These are phyloP conservation scores for Yarrowia bubula DNA, from an alignment of 805 yeast species.

Conservation along the genomic window DNA sequence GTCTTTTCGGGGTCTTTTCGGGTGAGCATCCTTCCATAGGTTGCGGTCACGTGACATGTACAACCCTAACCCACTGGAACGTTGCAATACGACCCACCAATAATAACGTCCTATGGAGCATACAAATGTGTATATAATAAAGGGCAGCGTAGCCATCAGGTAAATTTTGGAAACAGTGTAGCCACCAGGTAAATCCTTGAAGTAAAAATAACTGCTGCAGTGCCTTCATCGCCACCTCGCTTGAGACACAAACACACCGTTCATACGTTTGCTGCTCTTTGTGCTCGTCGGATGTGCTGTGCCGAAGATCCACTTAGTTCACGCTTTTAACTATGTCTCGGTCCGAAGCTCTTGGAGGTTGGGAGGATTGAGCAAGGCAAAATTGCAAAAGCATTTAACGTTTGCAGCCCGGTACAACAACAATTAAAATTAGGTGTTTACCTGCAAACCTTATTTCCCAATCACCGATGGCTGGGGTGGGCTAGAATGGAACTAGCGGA, in stretches of 20 bases:
- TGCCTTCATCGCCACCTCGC: too few species aligned
- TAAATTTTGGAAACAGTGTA: too few species aligned
- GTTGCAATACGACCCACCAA: background rate
- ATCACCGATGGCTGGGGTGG: conserved; percentile 12
- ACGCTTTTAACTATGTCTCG: background rate
- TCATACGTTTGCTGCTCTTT: background rate
- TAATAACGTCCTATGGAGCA: too few species aligned
- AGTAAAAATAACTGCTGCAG: too few species aligned
- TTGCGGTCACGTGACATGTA: background rate
- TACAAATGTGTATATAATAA: background rate
- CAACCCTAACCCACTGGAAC: background rate
- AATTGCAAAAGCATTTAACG: background rate
- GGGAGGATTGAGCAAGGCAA: background rate
- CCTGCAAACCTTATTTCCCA: background rate
- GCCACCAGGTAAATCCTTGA: too few species aligned
- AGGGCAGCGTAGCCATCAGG: too few species aligned
- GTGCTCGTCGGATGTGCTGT: background rate
- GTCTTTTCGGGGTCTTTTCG: conserved; percentile 3
- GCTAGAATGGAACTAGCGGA: conserved; percentile 17
- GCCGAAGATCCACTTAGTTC: conserved; percentile 4
- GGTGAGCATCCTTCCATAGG: background rate
- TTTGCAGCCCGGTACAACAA: background rate
- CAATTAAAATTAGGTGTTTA: background rate
- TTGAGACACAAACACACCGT: too few species aligned
- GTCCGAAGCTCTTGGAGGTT: background rate